Base-by-base conservation (phyloP, 129 eudicot genomes). In the carrot (Daucus carota) region DNA sequence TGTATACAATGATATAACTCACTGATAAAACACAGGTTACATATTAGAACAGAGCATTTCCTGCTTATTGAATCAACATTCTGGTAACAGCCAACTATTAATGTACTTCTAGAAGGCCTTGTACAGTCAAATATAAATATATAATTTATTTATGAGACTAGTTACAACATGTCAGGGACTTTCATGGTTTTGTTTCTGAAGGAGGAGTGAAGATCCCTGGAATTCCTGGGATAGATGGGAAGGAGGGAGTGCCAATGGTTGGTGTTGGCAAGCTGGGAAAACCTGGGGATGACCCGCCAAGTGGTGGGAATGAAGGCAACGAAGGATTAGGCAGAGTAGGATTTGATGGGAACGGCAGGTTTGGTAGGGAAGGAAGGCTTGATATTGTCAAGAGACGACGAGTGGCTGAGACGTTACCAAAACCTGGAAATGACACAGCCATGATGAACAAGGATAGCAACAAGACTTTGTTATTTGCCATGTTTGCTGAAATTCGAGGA, bases 241-340 rank as follows among this genome's bases (percentile, higher is more conserved):
- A 33, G 43, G 73, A 68, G 73, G 73, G 73, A 33, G 26, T 68
- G 44, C 44, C 26, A 33, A 33, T 20, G 15, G 73, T 69, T 69
- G 73, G 73, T 69, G 73, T 69, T 69, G 73, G 73, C 73, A 69
- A 38, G 47, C 18, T 38, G 16, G 73, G 73, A 20, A 69, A 69
- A 41, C 6, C 47, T 20, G 73, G 14, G 44, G 73, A 36, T 0
- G 31, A 14, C 15, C 43, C 46, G 32, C 43, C 45, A 20, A 38
- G 12, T 36, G 73, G 73, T 36, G 73, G 29, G 11, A 18, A 34
- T 38, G 43, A 22, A 36, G 73, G 73, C 73, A 69, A 20, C 34
- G 73, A 69, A 18, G 73, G n/a, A 69, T 41, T 34, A 17, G 73
- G 73, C 6, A n/a, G 36, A 17, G 73, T 69, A 36, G 73, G 73